Evolutionary conservation across 768 basidiomycete species (phyloP).

Genomic region (Boletus pseudopeckii): DNA sequence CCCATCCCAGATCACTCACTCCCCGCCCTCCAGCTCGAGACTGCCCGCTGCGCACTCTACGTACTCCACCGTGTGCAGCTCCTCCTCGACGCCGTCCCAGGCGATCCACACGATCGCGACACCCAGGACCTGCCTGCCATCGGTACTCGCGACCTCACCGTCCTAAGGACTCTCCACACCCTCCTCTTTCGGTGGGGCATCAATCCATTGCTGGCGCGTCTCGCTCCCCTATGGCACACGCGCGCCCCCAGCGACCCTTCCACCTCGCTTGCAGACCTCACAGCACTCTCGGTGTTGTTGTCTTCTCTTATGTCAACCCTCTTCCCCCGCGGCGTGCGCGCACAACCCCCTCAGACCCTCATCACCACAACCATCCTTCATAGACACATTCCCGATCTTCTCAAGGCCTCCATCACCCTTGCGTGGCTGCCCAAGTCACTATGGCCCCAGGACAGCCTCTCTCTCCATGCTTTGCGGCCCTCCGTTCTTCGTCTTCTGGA

Average conservation of each 20-base stretch:
- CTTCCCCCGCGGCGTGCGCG: conserved; percentile 51
- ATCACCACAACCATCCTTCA: conserved; percentile 58
- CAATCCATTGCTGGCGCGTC: conserved; percentile 47
- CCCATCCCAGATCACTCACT: conserved; percentile 19
- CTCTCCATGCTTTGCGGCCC: conserved; percentile 48
- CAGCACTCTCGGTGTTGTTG: conserved; percentile 41
- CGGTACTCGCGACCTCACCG: conserved; percentile 63
- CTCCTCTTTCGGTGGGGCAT: conserved; percentile 73
- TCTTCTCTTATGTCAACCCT: conserved; percentile 46
- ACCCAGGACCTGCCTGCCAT: conserved; percentile 31
- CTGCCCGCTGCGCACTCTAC: conserved; percentile 53
- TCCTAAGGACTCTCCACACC: conserved; percentile 61
- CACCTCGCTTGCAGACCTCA: conserved; percentile 40
- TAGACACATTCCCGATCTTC: conserved; percentile 54
- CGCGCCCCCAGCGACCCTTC: conserved; percentile 30
- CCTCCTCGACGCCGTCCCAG: conserved; percentile 30
- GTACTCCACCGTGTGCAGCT: conserved; percentile 48
- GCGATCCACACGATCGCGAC: not conserved
- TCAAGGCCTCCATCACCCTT: conserved; percentile 57
- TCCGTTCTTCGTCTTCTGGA: conserved; percentile 54
- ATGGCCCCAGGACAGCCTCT: conserved; percentile 35
- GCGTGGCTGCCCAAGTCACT: conserved; percentile 70
- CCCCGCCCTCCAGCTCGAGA: conserved; percentile 47
- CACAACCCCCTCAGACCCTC: conserved; percentile 50
- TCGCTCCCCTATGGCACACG: conserved; percentile 37